phyloP scores from a whole-genome alignment of 257 asterid species.

The Datura wrightii region DNA sequence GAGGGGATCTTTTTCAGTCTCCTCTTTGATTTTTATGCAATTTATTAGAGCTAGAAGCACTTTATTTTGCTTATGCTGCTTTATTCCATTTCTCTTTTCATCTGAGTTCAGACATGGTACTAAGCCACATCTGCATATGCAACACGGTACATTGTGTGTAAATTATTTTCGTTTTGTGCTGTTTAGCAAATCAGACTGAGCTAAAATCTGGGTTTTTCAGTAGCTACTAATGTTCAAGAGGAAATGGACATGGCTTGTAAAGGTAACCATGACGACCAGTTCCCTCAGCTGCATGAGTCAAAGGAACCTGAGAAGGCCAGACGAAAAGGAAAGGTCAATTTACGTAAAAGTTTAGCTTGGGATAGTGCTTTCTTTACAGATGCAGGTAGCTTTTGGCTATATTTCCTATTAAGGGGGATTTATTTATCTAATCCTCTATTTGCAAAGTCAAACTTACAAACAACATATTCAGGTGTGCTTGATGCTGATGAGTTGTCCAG shows the following conservation, averaged over 20 bases:
- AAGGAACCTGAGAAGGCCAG: conserved; percentile 55
- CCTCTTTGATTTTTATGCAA: not conserved
- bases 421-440: not conserved
- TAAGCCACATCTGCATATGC: not conserved
- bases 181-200: conserved; percentile 45
- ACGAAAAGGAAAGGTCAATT: conserved; percentile 67
- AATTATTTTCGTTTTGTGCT: conserved; percentile 28
- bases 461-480: conserved; percentile 65
- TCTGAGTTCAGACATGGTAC: not conserved
- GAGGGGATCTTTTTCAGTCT: not conserved
- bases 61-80: not conserved
- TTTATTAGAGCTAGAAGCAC: conserved; percentile 16
- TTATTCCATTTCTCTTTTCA: not conserved
- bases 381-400: conserved; percentile 64
- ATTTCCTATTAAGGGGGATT: not conserved
- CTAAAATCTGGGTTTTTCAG: conserved; percentile 34
- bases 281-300: conserved; percentile 64
- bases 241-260: conserved; percentile 34
- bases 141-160: not conserved
- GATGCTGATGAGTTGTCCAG: conserved; percentile 81
- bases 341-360: conserved; percentile 97
- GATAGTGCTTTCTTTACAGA: conserved; percentile 91
- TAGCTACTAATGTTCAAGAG: conserved; percentile 42
- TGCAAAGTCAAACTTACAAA: conserved; percentile 22
- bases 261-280: conserved; percentile 39